Evolutionary conservation across 2,329 filamentous ascomycete genomes (phyloP), one percentile per base, ranked within the genome.

Genomic region (Elsinoe perseae): DNA sequence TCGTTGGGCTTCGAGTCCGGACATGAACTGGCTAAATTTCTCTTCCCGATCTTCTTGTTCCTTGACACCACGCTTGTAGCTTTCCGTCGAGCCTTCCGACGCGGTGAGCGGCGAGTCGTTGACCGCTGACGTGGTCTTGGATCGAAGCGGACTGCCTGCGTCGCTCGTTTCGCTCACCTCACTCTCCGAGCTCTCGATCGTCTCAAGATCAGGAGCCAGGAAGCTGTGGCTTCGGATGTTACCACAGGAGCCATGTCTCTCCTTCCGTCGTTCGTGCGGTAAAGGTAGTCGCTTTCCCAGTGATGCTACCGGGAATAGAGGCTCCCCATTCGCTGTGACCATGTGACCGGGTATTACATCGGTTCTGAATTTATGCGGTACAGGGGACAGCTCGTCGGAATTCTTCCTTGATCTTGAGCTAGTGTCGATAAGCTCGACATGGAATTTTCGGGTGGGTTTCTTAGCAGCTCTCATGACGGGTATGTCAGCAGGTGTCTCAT

Each of bases 391-490:
- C 1, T 77, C 70, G 63, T 89, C 85, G 18, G 83, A 83, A 14
- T 80, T 80, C 64, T 83, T 83, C 60, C 86, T 82, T 30, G 83
- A 83, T 54, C 89, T 79, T 63, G 83, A 82, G 3, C 86, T 86
- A 2, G 87, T 91, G 70, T 92, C 89, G 60, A 95, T 84, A 56
- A 95, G 75, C 64, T 92, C 85, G 10, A 89, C 89, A 27, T 84
- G 80, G 68, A 95, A 95, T 58, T 71, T 79, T 40, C 77, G 73
- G 3, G 66, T 59, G 9, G 66, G 56, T 38, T 59, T 65, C 56
- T 66, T 66, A 44, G 61, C 44, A 14, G 52, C 32, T 34, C 55
- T 28, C 14, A 46, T 44, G 28, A 59, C 54, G 21, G 53, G 52
- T 36, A 38, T 52, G 27, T 56, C 55, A 40, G 59, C 54, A 4